Evolutionary conservation across 352 stramenopile genomes (phyloP).

Genomic region (Achlya hypogyna): DNA sequence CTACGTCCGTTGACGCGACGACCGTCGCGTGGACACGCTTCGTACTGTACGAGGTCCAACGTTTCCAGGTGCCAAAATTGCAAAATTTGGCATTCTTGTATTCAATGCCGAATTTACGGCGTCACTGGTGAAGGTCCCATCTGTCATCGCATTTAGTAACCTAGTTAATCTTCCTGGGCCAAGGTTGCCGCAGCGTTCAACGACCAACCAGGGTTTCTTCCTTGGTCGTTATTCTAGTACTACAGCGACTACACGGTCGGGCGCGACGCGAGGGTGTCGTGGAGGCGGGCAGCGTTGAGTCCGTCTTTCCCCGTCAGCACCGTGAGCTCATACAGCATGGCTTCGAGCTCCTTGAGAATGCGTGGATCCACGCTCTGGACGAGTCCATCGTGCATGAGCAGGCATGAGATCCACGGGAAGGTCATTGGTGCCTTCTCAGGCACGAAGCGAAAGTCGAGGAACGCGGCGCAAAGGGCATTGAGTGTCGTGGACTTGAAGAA

Average conservation of each 20-base stretch:
- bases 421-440: constrained; percentile 6
- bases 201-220: too few relatives aligned
- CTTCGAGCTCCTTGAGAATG: background rate
- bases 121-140: background rate
- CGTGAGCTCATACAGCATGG: background rate
- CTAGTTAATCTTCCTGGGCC: too few relatives aligned
- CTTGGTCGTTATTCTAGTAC: too few relatives aligned
- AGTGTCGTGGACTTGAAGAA: constrained; percentile 1
- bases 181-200: too few relatives aligned
- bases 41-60: too few relatives aligned
- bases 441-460: constrained; percentile 13
- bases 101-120: too few relatives aligned
- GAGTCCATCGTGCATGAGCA: constrained; percentile 3
- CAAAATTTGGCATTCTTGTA: too few relatives aligned
- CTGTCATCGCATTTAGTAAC: too few relatives aligned
- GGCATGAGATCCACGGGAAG: constrained; percentile 19
- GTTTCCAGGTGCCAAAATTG: too few relatives aligned
- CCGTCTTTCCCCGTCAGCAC: constrained; percentile 8
- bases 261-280: constrained; percentile 2
- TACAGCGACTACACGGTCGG: background rate
- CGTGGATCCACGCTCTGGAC: constrained; percentile 3
- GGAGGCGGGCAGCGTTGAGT: constrained; percentile 3
- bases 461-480: constrained; percentile 11
- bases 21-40: too few relatives aligned
- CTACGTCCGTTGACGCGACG: too few relatives aligned